Evolutionary conservation across 2,329 filamentous ascomycete species (phyloP), one percentile per base, ranked within the genome.

Genomic region (Zasmidium citrigriseum): DNA sequence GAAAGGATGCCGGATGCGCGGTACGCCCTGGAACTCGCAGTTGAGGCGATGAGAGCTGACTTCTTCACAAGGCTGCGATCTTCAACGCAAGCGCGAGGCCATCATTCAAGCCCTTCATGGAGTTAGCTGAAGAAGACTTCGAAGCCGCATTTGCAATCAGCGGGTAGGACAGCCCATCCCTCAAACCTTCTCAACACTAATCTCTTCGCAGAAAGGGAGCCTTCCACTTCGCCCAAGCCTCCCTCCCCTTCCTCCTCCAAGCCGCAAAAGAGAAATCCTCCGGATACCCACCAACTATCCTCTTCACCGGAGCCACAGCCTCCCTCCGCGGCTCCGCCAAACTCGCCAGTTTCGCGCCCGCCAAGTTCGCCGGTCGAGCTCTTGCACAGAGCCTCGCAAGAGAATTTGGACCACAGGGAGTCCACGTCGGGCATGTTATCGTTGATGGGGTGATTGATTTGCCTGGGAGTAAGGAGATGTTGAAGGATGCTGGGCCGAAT

Each of bases 301-400:
- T 96, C 68, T 89, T 95, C 75, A 96, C 91, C 0, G 91, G 91
- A 22, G 91, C 91, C 0, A 96, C 91, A 0, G 91, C 90, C 0
- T 89, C 88, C 0, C 64, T 93, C 14, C 55, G 52, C 3, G 57
- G 56, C 10, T 59, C 56, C 12, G 85, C 89, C 0, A 77, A 79
- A 10, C 88, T 90, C 71, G 77, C 85, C 1, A 77, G 83, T 7
- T 95, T 96, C 69, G 88, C 90, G 0, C 84, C 86, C 1, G 88
- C 88, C 22, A 96, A 95, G 73, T 95, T 90, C 72, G 90, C 89
- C 7, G 78, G 88, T 64, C 81, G 91, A 41, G 90, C 87, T 1
- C 75, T 95, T 51, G 82, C 83, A 0, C 90, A 93, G 74, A 89
- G 85, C 41, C 79, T 96, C 20, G 89, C 91, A 0, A 82, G 88